Percentiles rank a stretch among this genome's conserved stretches.
phyloP scores from a whole-genome alignment of 148 eudicot species.

The Polygonum aviculare region DNA sequence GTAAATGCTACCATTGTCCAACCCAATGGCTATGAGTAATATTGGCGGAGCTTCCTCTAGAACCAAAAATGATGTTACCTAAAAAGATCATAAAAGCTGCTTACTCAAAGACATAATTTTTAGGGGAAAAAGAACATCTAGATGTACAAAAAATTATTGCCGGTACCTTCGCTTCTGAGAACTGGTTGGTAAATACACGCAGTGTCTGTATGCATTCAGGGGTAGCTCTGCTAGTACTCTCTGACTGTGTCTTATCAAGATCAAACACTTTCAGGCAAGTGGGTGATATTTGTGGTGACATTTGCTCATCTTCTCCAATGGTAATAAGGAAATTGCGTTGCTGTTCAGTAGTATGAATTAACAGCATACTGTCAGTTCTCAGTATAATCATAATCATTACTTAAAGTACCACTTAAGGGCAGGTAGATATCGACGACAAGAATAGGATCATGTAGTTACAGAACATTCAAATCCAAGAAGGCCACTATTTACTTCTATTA shows the following conservation, averaged over 20 bases:
- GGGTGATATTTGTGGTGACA: constrained; percentile 56
- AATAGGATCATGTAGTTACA: neutral
- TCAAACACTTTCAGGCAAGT: constrained; percentile 87
- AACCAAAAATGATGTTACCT: constrained; percentile 83
- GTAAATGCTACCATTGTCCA: constrained; percentile 85
- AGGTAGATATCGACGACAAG: neutral
- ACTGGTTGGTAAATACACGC: constrained; percentile 83
- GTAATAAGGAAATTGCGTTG: constrained; percentile 88
- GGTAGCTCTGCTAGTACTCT: constrained; percentile 62
- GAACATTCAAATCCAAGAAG: neutral
- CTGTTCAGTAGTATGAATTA: constrained; percentile 27
- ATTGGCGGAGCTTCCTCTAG: constrained; percentile 89
- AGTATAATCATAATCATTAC: neutral
- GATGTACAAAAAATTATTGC: neutral
- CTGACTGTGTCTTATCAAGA: constrained; percentile 75
- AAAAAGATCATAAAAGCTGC: constrained; percentile 19
- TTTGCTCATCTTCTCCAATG: constrained; percentile 87
- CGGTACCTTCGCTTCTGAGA: constrained; percentile 73
- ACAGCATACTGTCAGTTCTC: neutral
- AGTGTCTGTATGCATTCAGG: constrained; percentile 90
- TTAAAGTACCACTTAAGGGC: neutral
- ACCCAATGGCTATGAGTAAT: constrained; percentile 75
- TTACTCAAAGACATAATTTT: neutral
- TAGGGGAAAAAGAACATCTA: neutral
- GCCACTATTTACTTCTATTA: neutral